Conservation (phyloP, 2,329 filamentous ascomycete genomes). For the Pyrenophora seminiperda region DNA sequence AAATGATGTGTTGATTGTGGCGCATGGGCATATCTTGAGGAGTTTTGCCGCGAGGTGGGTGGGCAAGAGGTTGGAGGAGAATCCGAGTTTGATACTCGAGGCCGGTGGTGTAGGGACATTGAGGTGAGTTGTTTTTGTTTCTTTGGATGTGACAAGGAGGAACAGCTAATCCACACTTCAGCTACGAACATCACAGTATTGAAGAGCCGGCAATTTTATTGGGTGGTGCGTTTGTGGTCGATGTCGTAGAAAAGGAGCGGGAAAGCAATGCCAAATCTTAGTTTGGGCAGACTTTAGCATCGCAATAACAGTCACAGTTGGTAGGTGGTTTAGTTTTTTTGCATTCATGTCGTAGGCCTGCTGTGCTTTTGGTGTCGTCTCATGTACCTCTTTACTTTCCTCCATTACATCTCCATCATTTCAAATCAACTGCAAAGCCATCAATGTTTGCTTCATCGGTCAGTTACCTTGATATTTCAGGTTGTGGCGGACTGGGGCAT, state of each 20-base stretch:
- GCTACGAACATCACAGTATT: slow-evolving; percentile 57
- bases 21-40: slow-evolving; percentile 86
- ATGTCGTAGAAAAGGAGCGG: slow-evolving; percentile 52
- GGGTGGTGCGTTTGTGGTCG: slow-evolving; percentile 58
- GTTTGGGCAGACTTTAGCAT: neutral
- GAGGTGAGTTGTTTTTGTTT: slow-evolving; percentile 21
- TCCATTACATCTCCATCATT: neutral
- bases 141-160: no score
- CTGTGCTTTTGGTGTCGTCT: neutral
- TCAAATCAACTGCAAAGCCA: neutral
- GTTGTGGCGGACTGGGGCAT: neutral
- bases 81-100: slow-evolving; percentile 81
- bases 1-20: slow-evolving; percentile 77
- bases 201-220: slow-evolving; percentile 59
- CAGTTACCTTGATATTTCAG: neutral
- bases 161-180: no score
- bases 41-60: slow-evolving; percentile 89
- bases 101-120: slow-evolving; percentile 58
- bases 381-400: neutral
- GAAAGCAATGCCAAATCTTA: slow-evolving; percentile 15
- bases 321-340: neutral
- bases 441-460: neutral
- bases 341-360: neutral
- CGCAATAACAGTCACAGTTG: neutral
- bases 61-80: slow-evolving; percentile 72